Evolutionary conservation across 2,329 filamentous ascomycete species (phyloP).

Genomic region (Aspergillus spinulosporus): DNA sequence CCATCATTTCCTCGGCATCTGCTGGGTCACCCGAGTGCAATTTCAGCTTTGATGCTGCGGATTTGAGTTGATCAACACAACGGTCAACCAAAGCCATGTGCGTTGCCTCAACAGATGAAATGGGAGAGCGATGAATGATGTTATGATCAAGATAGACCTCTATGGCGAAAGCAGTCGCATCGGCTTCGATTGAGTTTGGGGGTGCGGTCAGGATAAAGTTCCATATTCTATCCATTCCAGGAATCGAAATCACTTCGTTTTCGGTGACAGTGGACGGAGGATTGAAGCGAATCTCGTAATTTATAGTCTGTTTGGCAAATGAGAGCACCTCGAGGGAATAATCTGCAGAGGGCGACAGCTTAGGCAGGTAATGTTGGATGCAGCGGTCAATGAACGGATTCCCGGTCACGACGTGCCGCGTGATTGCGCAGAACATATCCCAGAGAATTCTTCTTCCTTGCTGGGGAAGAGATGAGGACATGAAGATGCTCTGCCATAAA

Average conservation of each 20-base stretch:
- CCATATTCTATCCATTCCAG: constrained; percentile 74
- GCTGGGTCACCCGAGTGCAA: constrained; percentile 42
- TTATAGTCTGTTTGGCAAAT: constrained; percentile 45
- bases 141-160: constrained; percentile 66
- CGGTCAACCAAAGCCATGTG: constrained; percentile 72
- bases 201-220: constrained; percentile 72
- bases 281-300: constrained; percentile 58
- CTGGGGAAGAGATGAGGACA: constrained; percentile 59
- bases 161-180: constrained; percentile 70
- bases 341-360: constrained; percentile 36
- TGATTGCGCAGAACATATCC: constrained; percentile 59
- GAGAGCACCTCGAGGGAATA: constrained; percentile 43
- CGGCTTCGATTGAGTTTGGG: constrained; percentile 63
- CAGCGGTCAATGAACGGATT: constrained; percentile 48
- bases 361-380: constrained; percentile 45
- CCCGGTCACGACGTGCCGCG: constrained; percentile 29
- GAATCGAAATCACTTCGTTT: constrained; percentile 45
- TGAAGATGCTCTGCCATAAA: constrained; percentile 74
- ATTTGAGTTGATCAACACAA: constrained; percentile 69
- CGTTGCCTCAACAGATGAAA: constrained; percentile 53
- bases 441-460: constrained; percentile 68
- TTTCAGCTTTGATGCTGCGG: constrained; percentile 61
- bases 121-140: constrained; percentile 44
- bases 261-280: constrained; percentile 48
- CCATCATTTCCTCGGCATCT: constrained; percentile 56